Percentiles rank a stretch among this genome's conserved stretches.
phyloP scores from a whole-genome alignment of 768 basidiomycete species.

The Lentinula raphanica region DNA sequence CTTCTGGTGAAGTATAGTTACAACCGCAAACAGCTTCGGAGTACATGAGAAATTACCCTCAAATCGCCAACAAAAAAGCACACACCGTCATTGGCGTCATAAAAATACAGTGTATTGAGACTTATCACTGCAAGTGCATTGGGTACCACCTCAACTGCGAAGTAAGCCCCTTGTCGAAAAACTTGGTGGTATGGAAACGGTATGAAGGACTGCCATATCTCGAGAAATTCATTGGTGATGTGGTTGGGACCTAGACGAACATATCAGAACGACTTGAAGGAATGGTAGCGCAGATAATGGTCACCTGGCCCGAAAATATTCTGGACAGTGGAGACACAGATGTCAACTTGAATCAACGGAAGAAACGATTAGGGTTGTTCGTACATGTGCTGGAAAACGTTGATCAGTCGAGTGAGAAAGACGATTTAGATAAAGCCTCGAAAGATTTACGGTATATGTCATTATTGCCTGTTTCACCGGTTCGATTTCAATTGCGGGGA shows the following conservation, averaged over 20 bases:
- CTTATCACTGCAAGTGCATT: constrained; percentile 72
- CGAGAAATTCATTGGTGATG: constrained; percentile 61
- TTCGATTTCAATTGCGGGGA: neutral
- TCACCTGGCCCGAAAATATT: constrained; percentile 65
- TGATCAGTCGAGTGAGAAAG: constrained; percentile 10
- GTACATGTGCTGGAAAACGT: constrained; percentile 50
- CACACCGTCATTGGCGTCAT: constrained; percentile 81
- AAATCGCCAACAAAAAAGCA: constrained; percentile 2
- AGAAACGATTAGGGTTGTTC: constrained; percentile 11
- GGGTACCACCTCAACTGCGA: constrained; percentile 72
- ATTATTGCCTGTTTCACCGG: constrained; percentile 68
- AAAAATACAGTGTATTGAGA: constrained; percentile 89
- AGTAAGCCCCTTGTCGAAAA: constrained; percentile 88
- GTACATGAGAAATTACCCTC: neutral
- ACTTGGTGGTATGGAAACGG: constrained; percentile 75
- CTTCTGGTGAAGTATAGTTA: constrained; percentile 50
- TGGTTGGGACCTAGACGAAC: constrained; percentile 53
- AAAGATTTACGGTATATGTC: constrained; percentile 79
- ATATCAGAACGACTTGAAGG: constrained; percentile 2
- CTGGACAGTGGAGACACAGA: constrained; percentile 27
- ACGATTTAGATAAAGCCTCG: constrained; percentile 8
- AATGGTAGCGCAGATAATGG: constrained; percentile 9
- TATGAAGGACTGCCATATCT: constrained; percentile 80
- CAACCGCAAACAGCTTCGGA: constrained; percentile 71
- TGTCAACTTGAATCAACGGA: neutral